Base-by-base conservation (phyloP, 306 rosid genomes). In the Carpinus viminea region DNA sequence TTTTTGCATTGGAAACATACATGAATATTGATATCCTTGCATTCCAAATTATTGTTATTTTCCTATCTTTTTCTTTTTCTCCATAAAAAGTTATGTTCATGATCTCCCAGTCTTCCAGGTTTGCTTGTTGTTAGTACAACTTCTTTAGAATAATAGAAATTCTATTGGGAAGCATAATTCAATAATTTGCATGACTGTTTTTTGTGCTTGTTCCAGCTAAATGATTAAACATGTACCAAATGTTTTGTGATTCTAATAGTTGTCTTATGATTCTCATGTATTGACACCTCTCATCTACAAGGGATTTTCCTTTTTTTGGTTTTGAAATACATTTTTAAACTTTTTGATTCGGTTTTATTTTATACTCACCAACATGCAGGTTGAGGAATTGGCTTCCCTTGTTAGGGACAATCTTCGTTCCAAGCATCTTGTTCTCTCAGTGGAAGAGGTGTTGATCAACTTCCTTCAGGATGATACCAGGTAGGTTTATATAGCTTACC, bases 311-410 rank as follows among this genome's bases (percentile, higher is more conserved):
- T 0, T 57, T 57, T 7, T 57, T 21, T 48, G 15, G 5, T 65
- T 26, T 9, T 12, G 16, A 68, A 21, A 48, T 7, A 54, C 16
- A 52, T 53, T 78, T 75, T 80, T 74, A 60, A 76, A 76, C 9
- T 31, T 77, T 28, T 75, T 8, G 13, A 57, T 12, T 77, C 31
- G 46, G 69, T 65, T 13, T 18, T 52, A 51, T 12, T 59, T 24
- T 31, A 54, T 28, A 77, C 34, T 53, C 36, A 71, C 31, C 57
- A n/a, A 70, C 48, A 69, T 79, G 79, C 86, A 95, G 99, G 99
- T 95, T 73, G 97, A 95, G 89, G 99, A 95, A 73, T 85, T 95
- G 92, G 99, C 99, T 83, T 93, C 75, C 82, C 96, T 95, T 77
- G 90, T 95, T 16, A 93, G 91, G 91, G 99, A 95, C 88, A 95